Evolutionary conservation across 2,329 filamentous ascomycete species (phyloP), one percentile per base, ranked within the genome.

Genomic region (Nectriaceae sp.): DNA sequence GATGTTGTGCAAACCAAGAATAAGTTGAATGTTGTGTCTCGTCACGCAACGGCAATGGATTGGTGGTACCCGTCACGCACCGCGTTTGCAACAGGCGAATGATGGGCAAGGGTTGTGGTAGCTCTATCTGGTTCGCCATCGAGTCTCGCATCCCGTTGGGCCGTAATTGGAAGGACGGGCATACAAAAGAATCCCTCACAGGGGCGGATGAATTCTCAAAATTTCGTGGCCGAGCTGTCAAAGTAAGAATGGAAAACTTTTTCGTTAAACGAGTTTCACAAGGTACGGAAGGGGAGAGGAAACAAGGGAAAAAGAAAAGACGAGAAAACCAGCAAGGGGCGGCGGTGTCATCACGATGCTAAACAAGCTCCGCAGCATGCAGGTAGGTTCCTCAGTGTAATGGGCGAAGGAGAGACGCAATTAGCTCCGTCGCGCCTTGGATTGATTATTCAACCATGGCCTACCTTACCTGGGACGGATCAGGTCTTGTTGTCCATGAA

Each of bases 271-370:
- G 24, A 29, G 24, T 29, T 29, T 13, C 24, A 29, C 24, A 6
- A 13, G 24, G 24, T 29, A 29, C 24, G 6, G 24, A 29, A 29
- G 6, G 24, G 13, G 13, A 29, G 13, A 36, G 16, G n/a, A n/a
- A 18, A 18, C 8, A 36, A 36, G 8, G 39, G 42, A 49, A 49
- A 49, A 49, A 49, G 42, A 42, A 49, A 49, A 26, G 42, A 42
- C 40, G 37, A 19, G n/a, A 26, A 44, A 20, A 15, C 37, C 31
- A 36, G 43, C 42, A 49, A 49, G 47, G 43, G 43, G 43, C 33
- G 43, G 43, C 33, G 43, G 26, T 21, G 22, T 20, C 42, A 44
- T 42, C 24, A 41, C 24, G 39, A 24, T 38, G 31, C 36, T 46
- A 35, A 36, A 36, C 26, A 46, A 46, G 47, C 22, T 44, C 33